Percentiles rank a stretch among this genome's conserved stretches.
Evolutionary conservation across 257 asterid genomes (phyloP).

Genomic region (Solanum paucissectum): DNA sequence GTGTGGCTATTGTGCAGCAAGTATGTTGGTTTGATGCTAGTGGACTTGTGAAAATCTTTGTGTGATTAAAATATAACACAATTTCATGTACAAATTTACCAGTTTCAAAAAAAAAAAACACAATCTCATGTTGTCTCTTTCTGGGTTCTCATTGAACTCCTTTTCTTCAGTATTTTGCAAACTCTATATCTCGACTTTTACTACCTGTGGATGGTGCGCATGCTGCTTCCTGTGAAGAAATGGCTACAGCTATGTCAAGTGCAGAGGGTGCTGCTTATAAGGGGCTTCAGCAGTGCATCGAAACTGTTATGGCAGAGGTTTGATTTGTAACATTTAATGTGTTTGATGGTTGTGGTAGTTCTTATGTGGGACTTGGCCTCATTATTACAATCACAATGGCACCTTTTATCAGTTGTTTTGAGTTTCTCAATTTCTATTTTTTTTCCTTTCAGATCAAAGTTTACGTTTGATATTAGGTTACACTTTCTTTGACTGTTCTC

Average conservation of each 20-base stretch:
- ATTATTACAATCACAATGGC: neutral
- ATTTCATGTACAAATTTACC: neutral
- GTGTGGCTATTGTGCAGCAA: conserved; percentile 99
- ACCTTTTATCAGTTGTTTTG: neutral
- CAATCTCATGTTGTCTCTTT: neutral
- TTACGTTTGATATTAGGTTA: neutral
- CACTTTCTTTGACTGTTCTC: conserved; percentile 11
- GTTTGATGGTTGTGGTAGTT: neutral
- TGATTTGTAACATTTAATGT: conserved; percentile 2
- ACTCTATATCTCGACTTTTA: conserved; percentile 85
- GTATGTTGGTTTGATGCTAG: conserved; percentile 30
- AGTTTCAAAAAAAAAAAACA: neutral
- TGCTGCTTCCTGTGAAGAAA: conserved; percentile 96
- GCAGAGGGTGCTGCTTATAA: conserved; percentile 97
- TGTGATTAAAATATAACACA: neutral
- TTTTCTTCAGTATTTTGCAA: conserved; percentile 72
- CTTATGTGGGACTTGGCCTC: neutral
- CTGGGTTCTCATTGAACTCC: neutral
- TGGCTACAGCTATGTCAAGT: conserved; percentile 92
- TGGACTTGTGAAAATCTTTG: neutral
- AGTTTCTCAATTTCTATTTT: neutral
- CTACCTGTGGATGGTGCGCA: conserved; percentile 98
- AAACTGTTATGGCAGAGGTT: conserved; percentile 98
- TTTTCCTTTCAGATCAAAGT: neutral
- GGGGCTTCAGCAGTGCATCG: conserved; percentile 98